phyloP scores from a whole-genome alignment of 148 eudicot genomes.

The Cornus suecica region DNA sequence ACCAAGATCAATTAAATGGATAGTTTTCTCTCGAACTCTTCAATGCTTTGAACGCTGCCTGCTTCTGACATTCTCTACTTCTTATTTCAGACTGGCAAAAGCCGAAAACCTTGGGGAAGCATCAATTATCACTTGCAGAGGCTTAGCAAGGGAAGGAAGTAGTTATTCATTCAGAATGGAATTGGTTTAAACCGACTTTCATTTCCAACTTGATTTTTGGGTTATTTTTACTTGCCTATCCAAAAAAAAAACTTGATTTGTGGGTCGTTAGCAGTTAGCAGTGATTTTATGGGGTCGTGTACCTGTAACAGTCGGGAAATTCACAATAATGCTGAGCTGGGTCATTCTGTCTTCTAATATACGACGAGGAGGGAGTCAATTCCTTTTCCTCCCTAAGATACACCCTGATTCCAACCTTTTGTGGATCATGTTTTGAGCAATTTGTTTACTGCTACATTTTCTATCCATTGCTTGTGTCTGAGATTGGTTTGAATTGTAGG shows the following conservation, averaged over 20 bases:
- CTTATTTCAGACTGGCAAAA: slow-evolving; percentile 45
- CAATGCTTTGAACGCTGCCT: not conserved
- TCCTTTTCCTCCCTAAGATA: not conserved
- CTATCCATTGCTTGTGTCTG: too few relatives aligned
- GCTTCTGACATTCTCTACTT: not conserved
- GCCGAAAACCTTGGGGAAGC: slow-evolving; percentile 67
- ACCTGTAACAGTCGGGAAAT: not conserved
- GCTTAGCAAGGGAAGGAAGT: slow-evolving; percentile 77
- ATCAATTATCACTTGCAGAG: slow-evolving; percentile 80
- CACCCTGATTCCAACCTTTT: not conserved
- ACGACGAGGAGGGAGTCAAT: too few relatives aligned
- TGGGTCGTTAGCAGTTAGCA: too few relatives aligned
- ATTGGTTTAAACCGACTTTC: not conserved
- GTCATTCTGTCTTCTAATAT: too few relatives aligned
- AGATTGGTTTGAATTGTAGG: too few relatives aligned
- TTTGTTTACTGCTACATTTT: not conserved
- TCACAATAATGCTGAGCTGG: not conserved
- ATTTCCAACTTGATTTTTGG: not conserved
- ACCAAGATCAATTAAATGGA: not conserved
- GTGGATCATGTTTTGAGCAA: too few relatives aligned
- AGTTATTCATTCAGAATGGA: slow-evolving; percentile 13
- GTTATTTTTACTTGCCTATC: too few relatives aligned
- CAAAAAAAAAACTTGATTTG: too few relatives aligned
- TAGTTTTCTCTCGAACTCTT: slow-evolving; percentile 1
- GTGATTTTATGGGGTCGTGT: not conserved